Conservation (phyloP, 75 land plant genomes). For the Sequoia sempervirens region DNA sequence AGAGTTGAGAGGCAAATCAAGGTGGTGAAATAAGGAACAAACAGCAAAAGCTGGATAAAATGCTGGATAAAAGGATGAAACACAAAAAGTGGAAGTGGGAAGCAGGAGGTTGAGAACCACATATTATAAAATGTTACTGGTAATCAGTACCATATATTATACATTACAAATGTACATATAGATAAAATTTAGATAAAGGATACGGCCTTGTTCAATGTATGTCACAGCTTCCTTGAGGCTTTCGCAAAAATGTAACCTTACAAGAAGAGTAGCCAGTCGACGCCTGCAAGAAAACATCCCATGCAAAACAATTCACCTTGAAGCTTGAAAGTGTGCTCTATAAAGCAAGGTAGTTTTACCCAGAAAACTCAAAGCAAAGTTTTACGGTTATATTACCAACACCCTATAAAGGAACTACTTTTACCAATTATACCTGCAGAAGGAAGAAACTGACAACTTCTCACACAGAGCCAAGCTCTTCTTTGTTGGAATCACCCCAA, state of each 20-base stretch:
- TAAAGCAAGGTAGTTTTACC: background rate
- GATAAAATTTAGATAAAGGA: conserved; percentile 10
- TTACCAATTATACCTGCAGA: conserved; percentile 60
- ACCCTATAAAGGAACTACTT: background rate
- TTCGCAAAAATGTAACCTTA: conserved; percentile 73
- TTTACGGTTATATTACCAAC: conserved; percentile 1
- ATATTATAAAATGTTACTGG: background rate
- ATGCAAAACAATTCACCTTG: background rate
- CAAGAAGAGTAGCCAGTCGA: conserved; percentile 66
- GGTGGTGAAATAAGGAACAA: no score
- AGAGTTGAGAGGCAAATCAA: no score
- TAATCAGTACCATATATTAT: background rate
- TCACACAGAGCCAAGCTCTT: conserved; percentile 83
- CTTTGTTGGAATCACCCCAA: conserved; percentile 77
- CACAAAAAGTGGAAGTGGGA: no score
- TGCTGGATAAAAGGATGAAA: no score
- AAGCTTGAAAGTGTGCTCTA: background rate
- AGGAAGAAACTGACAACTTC: conserved; percentile 70
- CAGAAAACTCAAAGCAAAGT: background rate
- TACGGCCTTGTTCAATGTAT: conserved; percentile 90
- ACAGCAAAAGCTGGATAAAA: no score
- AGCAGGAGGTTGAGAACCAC: no score
- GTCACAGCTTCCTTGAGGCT: conserved; percentile 79
- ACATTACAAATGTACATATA: background rate
- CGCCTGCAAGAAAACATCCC: conserved; percentile 39